phyloP scores from a whole-genome alignment of 306 rosid species.

The Fagus sylvatica region DNA sequence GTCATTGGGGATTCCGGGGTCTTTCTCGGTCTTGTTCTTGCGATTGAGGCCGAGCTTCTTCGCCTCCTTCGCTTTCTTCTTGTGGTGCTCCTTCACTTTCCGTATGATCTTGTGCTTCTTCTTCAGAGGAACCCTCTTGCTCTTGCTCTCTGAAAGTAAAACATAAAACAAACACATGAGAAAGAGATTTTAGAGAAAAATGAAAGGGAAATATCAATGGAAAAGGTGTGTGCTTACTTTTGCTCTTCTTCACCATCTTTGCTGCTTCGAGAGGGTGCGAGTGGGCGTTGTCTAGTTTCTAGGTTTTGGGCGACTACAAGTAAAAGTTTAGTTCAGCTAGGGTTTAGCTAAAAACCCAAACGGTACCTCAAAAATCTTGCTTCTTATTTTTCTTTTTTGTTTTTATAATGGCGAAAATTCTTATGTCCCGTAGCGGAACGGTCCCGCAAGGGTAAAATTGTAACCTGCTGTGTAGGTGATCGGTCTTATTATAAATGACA shows the following conservation, averaged over 20 bases:
- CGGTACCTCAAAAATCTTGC: no score
- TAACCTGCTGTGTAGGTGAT: no score
- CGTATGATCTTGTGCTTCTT: slow-evolving; percentile 78
- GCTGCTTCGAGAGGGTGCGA: not conserved
- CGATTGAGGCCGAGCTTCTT: slow-evolving; percentile 62
- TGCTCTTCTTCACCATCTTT: slow-evolving; percentile 85
- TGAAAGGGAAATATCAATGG: not conserved
- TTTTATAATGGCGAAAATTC: no score
- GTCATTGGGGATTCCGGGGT: slow-evolving; percentile 97
- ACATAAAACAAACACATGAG: not conserved
- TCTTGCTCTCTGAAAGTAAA: slow-evolving; percentile 75
- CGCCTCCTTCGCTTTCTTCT: slow-evolving; percentile 87
- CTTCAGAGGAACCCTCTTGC: slow-evolving; percentile 82
- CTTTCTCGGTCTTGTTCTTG: slow-evolving; percentile 82
- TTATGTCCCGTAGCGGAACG: no score
- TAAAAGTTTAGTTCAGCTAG: no score
- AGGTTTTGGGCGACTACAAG: no score
- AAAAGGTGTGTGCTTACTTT: slow-evolving; percentile 47
- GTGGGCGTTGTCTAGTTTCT: not conserved
- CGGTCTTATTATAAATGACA: no score
- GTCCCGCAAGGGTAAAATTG: no score
- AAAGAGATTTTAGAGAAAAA: not conserved
- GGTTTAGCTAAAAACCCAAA: no score
- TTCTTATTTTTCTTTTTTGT: no score
- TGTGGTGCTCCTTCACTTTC: slow-evolving; percentile 89